Evolutionary conservation across 192 early-diverging fungal genomes (phyloP).

Genomic region (Entomortierella parvispora): DNA sequence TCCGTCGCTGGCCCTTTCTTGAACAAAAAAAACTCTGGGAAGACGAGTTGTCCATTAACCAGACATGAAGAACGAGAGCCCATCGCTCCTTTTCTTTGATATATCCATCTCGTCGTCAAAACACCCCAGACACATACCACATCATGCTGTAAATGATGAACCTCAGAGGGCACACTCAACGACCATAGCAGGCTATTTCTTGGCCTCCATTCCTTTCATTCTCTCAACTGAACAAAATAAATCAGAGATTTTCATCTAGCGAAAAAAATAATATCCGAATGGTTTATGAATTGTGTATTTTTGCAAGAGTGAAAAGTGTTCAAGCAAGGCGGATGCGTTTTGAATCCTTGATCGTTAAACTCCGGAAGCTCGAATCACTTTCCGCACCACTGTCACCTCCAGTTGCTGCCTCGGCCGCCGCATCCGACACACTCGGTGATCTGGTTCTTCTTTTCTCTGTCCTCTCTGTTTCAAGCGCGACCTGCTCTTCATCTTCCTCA

Average conservation of each 20-base stretch:
- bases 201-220: no score
- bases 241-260: no score
- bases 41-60: not conserved
- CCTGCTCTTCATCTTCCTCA: not conserved
- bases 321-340: conserved; percentile 40
- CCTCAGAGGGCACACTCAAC: not conserved
- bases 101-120: not conserved
- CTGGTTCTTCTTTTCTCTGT: no score
- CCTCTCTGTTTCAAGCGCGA: not conserved
- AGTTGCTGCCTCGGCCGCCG: not conserved
- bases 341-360: conserved; percentile 17
- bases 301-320: no score
- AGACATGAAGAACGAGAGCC: not conserved
- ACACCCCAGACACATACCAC: not conserved
- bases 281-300: no score
- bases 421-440: no score
- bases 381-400: not conserved
- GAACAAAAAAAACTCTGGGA: not conserved
- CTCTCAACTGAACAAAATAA: no score
- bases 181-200: no score
- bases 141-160: not conserved
- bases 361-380: conserved; percentile 4
- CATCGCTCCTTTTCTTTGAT: not conserved
- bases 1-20: no score
- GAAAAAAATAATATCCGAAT: no score